These are phyloP conservation scores for Alternaria conjuncta DNA, from an alignment of 2,329 filamentous ascomycete genomes.

Conservation along the genomic window DNA sequence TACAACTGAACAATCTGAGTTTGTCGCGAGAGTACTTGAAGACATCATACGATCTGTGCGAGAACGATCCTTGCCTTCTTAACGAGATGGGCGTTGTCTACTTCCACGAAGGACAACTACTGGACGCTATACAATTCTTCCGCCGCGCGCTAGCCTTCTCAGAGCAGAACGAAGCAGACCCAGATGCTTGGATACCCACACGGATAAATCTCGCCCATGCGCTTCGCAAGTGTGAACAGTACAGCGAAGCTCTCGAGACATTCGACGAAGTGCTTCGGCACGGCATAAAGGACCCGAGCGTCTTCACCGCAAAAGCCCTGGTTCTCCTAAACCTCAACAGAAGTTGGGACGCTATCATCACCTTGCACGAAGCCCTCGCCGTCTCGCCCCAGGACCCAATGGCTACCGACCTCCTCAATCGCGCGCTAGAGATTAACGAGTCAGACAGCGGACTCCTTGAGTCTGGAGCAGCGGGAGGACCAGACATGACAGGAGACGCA, in stretches of 20 bases:
- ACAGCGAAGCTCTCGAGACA: slow-evolving; percentile 74
- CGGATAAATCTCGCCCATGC: slow-evolving; percentile 91
- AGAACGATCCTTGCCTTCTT: slow-evolving; percentile 84
- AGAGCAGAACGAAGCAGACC: slow-evolving; percentile 80
- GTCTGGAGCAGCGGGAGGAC: background rate
- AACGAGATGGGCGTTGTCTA: slow-evolving; percentile 97
- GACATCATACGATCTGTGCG: slow-evolving; percentile 82
- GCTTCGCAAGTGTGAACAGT: slow-evolving; percentile 73
- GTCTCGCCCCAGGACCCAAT: slow-evolving; percentile 81
- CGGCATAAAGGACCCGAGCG: slow-evolving; percentile 77
- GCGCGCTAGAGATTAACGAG: slow-evolving; percentile 62
- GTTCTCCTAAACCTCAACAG: slow-evolving; percentile 79
- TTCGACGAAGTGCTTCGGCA: slow-evolving; percentile 88
- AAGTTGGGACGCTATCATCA: slow-evolving; percentile 77
- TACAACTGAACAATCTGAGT: slow-evolving; percentile 92
- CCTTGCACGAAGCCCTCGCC: slow-evolving; percentile 83
- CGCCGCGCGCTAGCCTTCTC: slow-evolving; percentile 77
- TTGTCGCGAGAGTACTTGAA: slow-evolving; percentile 94
- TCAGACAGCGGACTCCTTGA: slow-evolving; percentile 19
- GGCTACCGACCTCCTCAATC: slow-evolving; percentile 77
- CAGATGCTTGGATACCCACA: slow-evolving; percentile 81
- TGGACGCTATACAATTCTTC: slow-evolving; percentile 80
- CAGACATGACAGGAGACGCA: slow-evolving; percentile 5
- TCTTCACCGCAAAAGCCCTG: slow-evolving; percentile 84
- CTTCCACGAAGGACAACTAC: slow-evolving; percentile 84